Evolutionary conservation across 208 protist species (phyloP).

Genomic region (Trichomonas tenax): DNA sequence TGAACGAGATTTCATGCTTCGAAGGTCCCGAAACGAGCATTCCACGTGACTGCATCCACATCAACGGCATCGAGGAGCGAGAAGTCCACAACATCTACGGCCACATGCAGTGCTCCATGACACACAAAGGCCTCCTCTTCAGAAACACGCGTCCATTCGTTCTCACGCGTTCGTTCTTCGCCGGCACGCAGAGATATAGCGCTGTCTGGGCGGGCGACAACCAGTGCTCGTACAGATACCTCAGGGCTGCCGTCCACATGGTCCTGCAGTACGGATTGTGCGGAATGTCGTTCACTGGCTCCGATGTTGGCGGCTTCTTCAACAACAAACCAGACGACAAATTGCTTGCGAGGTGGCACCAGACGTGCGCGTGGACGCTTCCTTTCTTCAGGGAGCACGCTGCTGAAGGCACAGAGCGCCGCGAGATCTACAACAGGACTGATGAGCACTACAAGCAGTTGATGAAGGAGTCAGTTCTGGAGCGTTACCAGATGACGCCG

Average conservation of each 20-base stretch:
- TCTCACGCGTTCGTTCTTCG: slow-evolving; percentile 90
- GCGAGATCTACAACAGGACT: slow-evolving; percentile 90
- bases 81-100: slow-evolving; percentile 93
- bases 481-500: slow-evolving; percentile 71
- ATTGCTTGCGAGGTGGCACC: slow-evolving; percentile 88
- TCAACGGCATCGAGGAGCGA: slow-evolving; percentile 64
- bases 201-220: slow-evolving; percentile 96
- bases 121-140: slow-evolving; percentile 56
- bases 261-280: slow-evolving; percentile 74
- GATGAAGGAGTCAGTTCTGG: slow-evolving; percentile 40
- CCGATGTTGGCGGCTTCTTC: slow-evolving; percentile 95
- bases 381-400: slow-evolving; percentile 92
- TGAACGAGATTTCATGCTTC: slow-evolving; percentile 95
- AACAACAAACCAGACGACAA: slow-evolving; percentile 64
- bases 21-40: slow-evolving; percentile 75
- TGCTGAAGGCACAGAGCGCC: slow-evolving; percentile 77
- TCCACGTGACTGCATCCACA: slow-evolving; percentile 62
- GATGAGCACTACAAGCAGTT: slow-evolving; percentile 25
- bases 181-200: slow-evolving; percentile 81
- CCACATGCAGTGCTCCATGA: slow-evolving; percentile 50
- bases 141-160: slow-evolving; percentile 74
- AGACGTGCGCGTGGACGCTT: slow-evolving; percentile 70
- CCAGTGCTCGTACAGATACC: slow-evolving; percentile 73
- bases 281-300: slow-evolving; percentile 78
- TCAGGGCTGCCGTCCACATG: slow-evolving; percentile 75